These are phyloP conservation scores for Aspergillus udagawae DNA, from an alignment of 2,329 filamentous ascomycete species.

Conservation along the genomic window DNA sequence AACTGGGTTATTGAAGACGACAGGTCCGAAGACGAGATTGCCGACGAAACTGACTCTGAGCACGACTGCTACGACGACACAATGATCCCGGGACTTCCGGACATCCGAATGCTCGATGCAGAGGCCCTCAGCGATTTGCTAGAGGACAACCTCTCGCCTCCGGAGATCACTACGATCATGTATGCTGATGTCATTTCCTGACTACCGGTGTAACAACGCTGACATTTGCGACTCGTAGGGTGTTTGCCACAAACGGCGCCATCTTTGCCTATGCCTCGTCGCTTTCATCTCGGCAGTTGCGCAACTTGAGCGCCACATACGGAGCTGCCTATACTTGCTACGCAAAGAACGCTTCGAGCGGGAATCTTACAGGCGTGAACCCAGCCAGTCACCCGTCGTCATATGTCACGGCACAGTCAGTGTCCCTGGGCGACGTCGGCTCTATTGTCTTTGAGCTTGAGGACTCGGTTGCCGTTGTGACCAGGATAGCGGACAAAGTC, in stretches of 20 bases:
- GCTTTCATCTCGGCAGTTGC: conserved; percentile 37
- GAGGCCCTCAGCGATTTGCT: conserved; percentile 39
- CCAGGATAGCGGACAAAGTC: conserved; percentile 40
- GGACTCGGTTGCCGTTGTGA: conserved; percentile 39
- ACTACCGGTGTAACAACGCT: background rate
- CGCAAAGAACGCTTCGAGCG: conserved; percentile 37
- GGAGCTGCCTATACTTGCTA: conserved; percentile 43
- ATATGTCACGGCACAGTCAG: conserved; percentile 39
- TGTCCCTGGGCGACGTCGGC: conserved; percentile 41
- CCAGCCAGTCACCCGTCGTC: conserved; percentile 41
- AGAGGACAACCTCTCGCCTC: conserved; percentile 41
- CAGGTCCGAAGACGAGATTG: conserved; percentile 11
- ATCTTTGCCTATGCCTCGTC: conserved; percentile 42
- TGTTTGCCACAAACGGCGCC: conserved; percentile 42
- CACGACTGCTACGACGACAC: conserved; percentile 21
- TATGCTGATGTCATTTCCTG: conserved; percentile 13
- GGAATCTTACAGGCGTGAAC: conserved; percentile 42
- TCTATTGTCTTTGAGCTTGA: conserved; percentile 43
- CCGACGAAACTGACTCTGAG: conserved; percentile 11
- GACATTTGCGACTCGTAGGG: conserved; percentile 20
- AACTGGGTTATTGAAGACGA: conserved; percentile 27
- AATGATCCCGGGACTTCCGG: conserved; percentile 40
- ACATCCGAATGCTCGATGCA: conserved; percentile 43
- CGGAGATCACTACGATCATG: conserved; percentile 43
- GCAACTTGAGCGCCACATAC: conserved; percentile 41